Evolutionary conservation across 768 basidiomycete species (phyloP).

Genomic region (Asterophora lycoperdoides): DNA sequence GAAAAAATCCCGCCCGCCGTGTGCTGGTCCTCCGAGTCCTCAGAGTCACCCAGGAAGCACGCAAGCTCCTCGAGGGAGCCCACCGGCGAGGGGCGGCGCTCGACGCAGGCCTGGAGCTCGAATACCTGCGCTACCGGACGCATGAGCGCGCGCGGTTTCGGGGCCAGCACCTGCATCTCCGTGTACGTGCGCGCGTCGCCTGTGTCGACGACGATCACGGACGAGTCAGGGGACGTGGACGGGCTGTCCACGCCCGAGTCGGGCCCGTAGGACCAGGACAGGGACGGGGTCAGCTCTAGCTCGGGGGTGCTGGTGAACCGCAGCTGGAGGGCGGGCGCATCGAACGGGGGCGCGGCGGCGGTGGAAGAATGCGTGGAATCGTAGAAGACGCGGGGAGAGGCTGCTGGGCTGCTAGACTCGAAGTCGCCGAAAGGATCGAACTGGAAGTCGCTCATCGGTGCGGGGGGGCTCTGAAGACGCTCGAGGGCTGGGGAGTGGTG

Average conservation of each 20-base stretch:
- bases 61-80: not conserved
- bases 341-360: too few species aligned
- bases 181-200: too few species aligned
- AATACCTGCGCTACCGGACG: slow-evolving; percentile 1
- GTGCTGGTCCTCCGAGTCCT: not conserved
- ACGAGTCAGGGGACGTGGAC: slow-evolving; percentile 2
- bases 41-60: not conserved
- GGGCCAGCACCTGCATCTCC: slow-evolving; percentile 3
- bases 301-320: not conserved
- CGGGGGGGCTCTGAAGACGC: not conserved
- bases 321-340: not conserved
- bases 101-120: not conserved
- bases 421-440: slow-evolving; percentile 1
- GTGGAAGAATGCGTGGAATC: not conserved
- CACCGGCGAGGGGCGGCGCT: not conserved
- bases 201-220: too few species aligned
- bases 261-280: not conserved
- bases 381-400: not conserved
- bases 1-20: too few species aligned
- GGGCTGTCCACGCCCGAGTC: not conserved
- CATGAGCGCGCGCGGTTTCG: slow-evolving; percentile 2
- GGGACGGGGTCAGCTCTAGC: not conserved
- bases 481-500: too few species aligned
- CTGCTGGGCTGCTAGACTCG: not conserved
- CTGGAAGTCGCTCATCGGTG: not conserved